phyloP scores from a whole-genome alignment of 2,329 filamentous ascomycete genomes.

The Aspergillus glaucus region DNA sequence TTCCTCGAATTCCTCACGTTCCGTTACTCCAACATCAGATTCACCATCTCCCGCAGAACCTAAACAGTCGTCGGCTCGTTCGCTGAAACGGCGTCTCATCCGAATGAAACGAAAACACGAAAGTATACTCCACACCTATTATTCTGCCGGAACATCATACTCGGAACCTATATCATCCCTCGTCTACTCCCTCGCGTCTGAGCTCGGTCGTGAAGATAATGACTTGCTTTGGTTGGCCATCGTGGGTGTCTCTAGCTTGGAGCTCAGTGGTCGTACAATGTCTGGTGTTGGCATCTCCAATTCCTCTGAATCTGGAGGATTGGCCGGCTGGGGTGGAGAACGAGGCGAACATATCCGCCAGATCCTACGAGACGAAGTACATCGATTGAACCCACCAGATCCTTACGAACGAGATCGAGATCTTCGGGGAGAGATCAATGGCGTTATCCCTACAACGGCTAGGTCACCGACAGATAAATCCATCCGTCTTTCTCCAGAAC shows the following conservation, averaged over 20 bases:
- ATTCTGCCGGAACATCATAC: conserved; percentile 79
- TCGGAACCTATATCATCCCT: conserved; percentile 92
- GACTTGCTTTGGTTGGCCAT: conserved; percentile 93
- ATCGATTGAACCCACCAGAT: conserved; percentile 79
- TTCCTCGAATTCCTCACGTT: conserved; percentile 42
- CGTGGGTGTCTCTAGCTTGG: conserved; percentile 88
- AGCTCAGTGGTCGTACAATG: conserved; percentile 80
- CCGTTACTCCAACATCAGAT: conserved; percentile 38
- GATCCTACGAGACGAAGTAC: conserved; percentile 84
- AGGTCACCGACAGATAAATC: conserved; percentile 84
- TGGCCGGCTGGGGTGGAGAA: conserved; percentile 70
- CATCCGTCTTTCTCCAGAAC: conserved; percentile 88
- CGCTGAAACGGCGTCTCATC: conserved; percentile 66
- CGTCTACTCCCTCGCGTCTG: conserved; percentile 88
- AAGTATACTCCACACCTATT: conserved; percentile 69
- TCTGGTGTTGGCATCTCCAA: conserved; percentile 64
- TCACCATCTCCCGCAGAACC: conserved; percentile 36
- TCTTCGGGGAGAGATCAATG: conserved; percentile 60
- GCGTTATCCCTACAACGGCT: conserved; percentile 84
- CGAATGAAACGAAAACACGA: conserved; percentile 74
- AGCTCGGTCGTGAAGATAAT: conserved; percentile 93
- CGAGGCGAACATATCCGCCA: conserved; percentile 79
- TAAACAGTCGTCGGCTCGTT: conserved; percentile 62
- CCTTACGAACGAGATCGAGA: conserved; percentile 54
- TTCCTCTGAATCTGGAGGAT: conserved; percentile 48